These are phyloP conservation scores for Candida sp. DNA, from an alignment of 1,139 yeast genomes.

Conservation along the genomic window DNA sequence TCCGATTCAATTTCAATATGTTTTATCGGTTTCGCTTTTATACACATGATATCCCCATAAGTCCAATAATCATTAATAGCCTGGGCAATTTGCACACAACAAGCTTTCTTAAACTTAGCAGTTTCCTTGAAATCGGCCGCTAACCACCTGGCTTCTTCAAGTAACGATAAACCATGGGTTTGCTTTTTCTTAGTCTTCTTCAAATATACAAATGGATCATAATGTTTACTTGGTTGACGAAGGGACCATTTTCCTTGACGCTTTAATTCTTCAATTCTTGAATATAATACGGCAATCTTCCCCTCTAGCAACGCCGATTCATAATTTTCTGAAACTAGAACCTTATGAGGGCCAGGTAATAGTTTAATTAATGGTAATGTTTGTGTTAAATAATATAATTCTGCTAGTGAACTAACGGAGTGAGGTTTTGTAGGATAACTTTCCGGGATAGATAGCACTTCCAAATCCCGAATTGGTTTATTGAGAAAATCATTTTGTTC, in stretches of 20 bases:
- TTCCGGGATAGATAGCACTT: conserved; percentile 40
- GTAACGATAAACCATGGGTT: conserved; percentile 68
- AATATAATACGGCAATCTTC: conserved; percentile 85
- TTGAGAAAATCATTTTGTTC: conserved; percentile 21
- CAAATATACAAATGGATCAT: conserved; percentile 58
- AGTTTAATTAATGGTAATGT: conserved; percentile 80
- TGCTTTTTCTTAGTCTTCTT: conserved; percentile 24
- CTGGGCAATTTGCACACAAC: conserved; percentile 66
- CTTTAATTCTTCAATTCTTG: conserved; percentile 89
- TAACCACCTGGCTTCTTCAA: conserved; percentile 88
- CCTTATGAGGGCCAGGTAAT: conserved; percentile 82
- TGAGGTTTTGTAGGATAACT: conserved; percentile 43
- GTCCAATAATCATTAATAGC: conserved; percentile 78
- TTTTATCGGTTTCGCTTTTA: conserved; percentile 29
- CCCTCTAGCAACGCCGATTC: conserved; percentile 91
- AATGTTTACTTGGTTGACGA: conserved; percentile 72
- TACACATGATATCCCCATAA: conserved; percentile 67
- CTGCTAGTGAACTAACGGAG: conserved; percentile 68
- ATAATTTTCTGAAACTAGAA: conserved; percentile 78
- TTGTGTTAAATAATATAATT: conserved; percentile 82
- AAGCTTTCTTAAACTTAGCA: conserved; percentile 62
- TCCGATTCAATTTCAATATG: conserved; percentile 4
- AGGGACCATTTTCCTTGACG: conserved; percentile 89
- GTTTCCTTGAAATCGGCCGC: conserved; percentile 75
- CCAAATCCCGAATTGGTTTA: conserved; percentile 28